Percentiles rank a stretch among this genome's conserved stretches.
Conservation (phyloP, 495 filamentous ascomycete species). For the Penicillium coprophilum region DNA sequence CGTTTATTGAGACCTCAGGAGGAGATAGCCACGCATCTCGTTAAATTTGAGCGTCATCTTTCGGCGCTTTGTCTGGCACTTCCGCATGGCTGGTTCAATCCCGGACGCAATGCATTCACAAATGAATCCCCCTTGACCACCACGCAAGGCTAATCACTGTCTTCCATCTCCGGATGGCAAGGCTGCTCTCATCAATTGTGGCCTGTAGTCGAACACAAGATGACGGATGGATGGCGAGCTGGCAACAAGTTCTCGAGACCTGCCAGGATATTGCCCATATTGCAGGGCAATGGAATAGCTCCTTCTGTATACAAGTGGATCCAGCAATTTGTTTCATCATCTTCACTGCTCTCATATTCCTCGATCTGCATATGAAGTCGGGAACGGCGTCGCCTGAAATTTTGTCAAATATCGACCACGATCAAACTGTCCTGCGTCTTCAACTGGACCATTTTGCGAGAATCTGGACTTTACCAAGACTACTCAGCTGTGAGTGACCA, state of each 20-base stretch:
- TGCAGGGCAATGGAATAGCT: slow-evolving; percentile 22
- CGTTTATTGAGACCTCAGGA: slow-evolving; percentile 1
- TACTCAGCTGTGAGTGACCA: slow-evolving; percentile 18
- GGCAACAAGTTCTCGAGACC: slow-evolving; percentile 20
- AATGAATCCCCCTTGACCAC: slow-evolving; percentile 17
- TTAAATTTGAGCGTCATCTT: slow-evolving; percentile 16
- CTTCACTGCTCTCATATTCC: slow-evolving; percentile 21
- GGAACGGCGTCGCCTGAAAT: not conserved
- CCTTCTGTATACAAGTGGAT: slow-evolving; percentile 20
- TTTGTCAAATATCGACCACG: slow-evolving; percentile 11
- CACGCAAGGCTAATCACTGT: too few species aligned
- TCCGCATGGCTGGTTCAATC: slow-evolving; percentile 20
- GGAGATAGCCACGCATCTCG: slow-evolving; percentile 1
- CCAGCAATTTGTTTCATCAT: slow-evolving; percentile 22
- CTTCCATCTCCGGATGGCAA: slow-evolving; percentile 19
- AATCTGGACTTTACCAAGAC: slow-evolving; percentile 19
- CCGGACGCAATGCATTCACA: slow-evolving; percentile 18
- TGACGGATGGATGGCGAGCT: slow-evolving; percentile 17
- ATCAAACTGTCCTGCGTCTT: slow-evolving; percentile 16
- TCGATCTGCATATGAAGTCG: slow-evolving; percentile 21
- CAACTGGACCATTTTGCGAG: slow-evolving; percentile 19
- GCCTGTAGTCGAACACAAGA: slow-evolving; percentile 1
- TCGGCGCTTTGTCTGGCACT: slow-evolving; percentile 18
- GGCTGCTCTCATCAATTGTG: slow-evolving; percentile 13
- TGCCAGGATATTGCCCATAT: slow-evolving; percentile 20